Evolutionary conservation across 805 yeast genomes (phyloP), one percentile per base, ranked within the genome.

Genomic region (Yamadazyma tumulicola): DNA sequence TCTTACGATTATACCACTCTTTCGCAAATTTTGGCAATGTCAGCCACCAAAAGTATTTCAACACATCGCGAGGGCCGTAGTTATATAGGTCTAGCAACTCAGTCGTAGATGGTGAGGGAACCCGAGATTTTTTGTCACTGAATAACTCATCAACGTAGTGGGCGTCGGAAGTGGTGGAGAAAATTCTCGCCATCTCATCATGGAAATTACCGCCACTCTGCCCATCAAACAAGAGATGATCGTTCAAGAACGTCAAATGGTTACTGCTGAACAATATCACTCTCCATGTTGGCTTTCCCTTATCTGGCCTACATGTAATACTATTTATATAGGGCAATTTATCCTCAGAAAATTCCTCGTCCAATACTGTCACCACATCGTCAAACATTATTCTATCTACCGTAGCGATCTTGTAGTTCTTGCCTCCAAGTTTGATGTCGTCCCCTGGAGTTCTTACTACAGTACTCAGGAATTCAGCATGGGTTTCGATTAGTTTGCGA

Each of bases 181-280:
- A 19, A 26, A 19, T 13, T 6, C 15, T 21, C 5, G 16, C 19
- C 15, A 32, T 21, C 12, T 26, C 26, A 3, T 13, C 14, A 12
- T 32, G 35, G 29, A 32, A 32, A 14, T 31, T 31, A 6, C 38
- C 35, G 2, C 60, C 64, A 10, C 62, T 48, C 10, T 48, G 48
- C 2, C 69, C 71, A 42, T 64, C 69, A 26, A 55, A 51, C 9
- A 57, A 37, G 3, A 52, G 19, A 36, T 55, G 68, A 17, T 61
- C 59, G 35, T 52, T 54, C 17, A 31, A 32, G 23, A 61, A 47
- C 9, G 53, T 29, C 6, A 55, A 8, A 33, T 52, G 45, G 27
- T 47, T 31, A 25, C 29, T 47, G 47, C 18, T 35, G 34, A 14
- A 57, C 38, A 25, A 39, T 9, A 41, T n/a, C 3, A 54, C 29